Evolutionary conservation across 495 filamentous ascomycete genomes (phyloP).

Genomic region (Tuber aestivum): DNA sequence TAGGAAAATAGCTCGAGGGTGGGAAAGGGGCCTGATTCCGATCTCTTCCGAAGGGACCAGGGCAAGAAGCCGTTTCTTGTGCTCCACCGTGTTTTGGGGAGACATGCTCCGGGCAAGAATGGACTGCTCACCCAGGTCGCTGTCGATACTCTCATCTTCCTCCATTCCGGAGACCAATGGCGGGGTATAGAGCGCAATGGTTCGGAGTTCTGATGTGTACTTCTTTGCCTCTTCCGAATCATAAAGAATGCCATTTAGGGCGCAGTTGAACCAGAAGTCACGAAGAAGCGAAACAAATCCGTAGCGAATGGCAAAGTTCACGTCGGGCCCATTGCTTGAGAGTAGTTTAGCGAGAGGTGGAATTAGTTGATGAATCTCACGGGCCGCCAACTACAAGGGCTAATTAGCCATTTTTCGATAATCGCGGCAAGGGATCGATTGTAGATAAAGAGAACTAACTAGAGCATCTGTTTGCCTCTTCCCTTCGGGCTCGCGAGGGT

Average conservation of each 20-base stretch:
- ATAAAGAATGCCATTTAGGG: slow-evolving; percentile 81
- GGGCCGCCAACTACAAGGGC: slow-evolving; percentile 69
- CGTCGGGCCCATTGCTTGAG: slow-evolving; percentile 31
- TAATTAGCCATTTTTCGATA: slow-evolving; percentile 57
- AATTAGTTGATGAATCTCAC: slow-evolving; percentile 77
- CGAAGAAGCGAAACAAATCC: slow-evolving; percentile 60
- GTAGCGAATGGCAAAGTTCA: slow-evolving; percentile 35
- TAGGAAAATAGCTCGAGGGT: slow-evolving; percentile 83
- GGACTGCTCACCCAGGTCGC: slow-evolving; percentile 90
- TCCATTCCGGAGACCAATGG: slow-evolving; percentile 66
- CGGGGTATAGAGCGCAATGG: slow-evolving; percentile 77
- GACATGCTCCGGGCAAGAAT: slow-evolving; percentile 76
- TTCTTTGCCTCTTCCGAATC: slow-evolving; percentile 61
- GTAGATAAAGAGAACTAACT: slow-evolving; percentile 21
- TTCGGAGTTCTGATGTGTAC: slow-evolving; percentile 64
- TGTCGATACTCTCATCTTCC: slow-evolving; percentile 74
- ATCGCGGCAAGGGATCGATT: slow-evolving; percentile 41
- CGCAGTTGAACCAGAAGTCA: slow-evolving; percentile 96
- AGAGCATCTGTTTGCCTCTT: slow-evolving; percentile 47
- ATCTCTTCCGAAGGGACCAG: slow-evolving; percentile 67
- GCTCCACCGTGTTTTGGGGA: slow-evolving; percentile 65
- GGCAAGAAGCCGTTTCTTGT: slow-evolving; percentile 67
- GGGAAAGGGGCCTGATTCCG: slow-evolving; percentile 72
- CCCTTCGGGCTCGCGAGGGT: slow-evolving; percentile 51
- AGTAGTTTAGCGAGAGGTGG: slow-evolving; percentile 73